Conservation (phyloP, 805 yeast genomes). For the Suhomyces canberraensis region DNA sequence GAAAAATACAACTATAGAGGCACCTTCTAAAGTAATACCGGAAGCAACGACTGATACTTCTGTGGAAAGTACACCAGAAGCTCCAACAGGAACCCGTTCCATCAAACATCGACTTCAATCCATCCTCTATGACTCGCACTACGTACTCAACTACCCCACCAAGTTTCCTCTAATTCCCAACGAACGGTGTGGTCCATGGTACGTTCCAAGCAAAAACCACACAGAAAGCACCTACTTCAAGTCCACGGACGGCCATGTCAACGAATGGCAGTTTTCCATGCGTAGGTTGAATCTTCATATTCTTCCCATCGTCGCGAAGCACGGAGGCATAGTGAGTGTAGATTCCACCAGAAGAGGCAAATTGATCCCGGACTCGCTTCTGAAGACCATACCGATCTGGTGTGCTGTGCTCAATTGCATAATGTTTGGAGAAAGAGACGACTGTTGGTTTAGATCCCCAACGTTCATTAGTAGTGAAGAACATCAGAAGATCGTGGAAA, state of each 20-base stretch:
- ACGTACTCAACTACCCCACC: slow-evolving; percentile 30
- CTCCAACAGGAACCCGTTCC: too few species aligned
- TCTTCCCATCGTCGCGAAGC: slow-evolving; percentile 41
- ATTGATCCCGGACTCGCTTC: slow-evolving; percentile 78
- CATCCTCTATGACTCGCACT: slow-evolving; percentile 59
- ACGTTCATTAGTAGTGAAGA: slow-evolving; percentile 59
- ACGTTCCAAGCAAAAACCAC: slow-evolving; percentile 47
- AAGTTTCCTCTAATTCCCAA: slow-evolving; percentile 63
- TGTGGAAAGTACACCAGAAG: too few species aligned
- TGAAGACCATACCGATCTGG: slow-evolving; percentile 91
- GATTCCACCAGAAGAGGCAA: slow-evolving; percentile 89
- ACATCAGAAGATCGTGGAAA: slow-evolving; percentile 27
- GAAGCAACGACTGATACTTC: too few species aligned
- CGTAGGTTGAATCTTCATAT: slow-evolving; percentile 75
- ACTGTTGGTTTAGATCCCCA: slow-evolving; percentile 45
- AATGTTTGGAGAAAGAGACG: slow-evolving; percentile 33
- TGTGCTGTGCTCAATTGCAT: slow-evolving; percentile 70
- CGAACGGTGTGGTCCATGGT: slow-evolving; percentile 88
- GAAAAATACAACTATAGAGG: too few species aligned
- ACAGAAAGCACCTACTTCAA: slow-evolving; percentile 67
- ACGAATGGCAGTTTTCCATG: slow-evolving; percentile 74
- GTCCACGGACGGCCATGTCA: slow-evolving; percentile 87
- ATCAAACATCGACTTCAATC: slow-evolving; percentile 64
- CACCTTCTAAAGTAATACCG: too few species aligned
- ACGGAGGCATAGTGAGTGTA: slow-evolving; percentile 56